phyloP scores from a whole-genome alignment of 176 grass and related monocot genomes.

The Triticum turgidum region DNA sequence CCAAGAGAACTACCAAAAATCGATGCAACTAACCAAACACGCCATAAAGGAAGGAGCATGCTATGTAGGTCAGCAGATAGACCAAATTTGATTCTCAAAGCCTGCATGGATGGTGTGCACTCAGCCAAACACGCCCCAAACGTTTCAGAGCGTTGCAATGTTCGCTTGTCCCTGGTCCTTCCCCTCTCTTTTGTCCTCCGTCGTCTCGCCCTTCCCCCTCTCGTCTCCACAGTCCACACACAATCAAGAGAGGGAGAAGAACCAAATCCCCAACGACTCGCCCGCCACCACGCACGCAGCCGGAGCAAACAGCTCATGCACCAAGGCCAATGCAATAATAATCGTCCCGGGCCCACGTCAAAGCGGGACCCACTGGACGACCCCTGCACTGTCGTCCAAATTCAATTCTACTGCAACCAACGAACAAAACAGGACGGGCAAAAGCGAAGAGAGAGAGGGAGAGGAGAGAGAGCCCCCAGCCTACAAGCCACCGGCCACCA shows the following conservation, averaged over 20 bases:
- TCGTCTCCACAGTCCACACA: not conserved
- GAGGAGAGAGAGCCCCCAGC: slow-evolving; percentile 24
- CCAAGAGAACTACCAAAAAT: too few species aligned
- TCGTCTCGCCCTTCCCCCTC: not conserved
- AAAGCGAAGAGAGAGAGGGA: not conserved
- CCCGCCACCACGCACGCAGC: slow-evolving; percentile 5
- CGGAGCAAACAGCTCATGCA: slow-evolving; percentile 42
- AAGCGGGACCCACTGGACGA: not conserved
- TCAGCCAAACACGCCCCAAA: too few species aligned
- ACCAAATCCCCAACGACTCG: slow-evolving; percentile 38
- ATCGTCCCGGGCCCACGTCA: not conserved
- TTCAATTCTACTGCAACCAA: slow-evolving; percentile 49
- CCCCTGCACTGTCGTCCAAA: slow-evolving; percentile 22
- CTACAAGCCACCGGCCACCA: slow-evolving; percentile 7
- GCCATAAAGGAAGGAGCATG: too few species aligned
- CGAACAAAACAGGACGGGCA: slow-evolving; percentile 31
- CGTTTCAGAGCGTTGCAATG: not conserved
- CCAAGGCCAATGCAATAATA: not conserved
- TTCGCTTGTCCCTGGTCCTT: not conserved
- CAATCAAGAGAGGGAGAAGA: not conserved
- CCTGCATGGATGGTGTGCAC: too few species aligned
- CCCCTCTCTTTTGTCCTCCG: not conserved
- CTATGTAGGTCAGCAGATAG: too few species aligned
- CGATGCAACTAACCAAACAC: too few species aligned
- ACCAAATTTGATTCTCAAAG: too few species aligned